These are phyloP conservation scores for Dispira parvispora DNA, from an alignment of 192 early-diverging fungal genomes.

Conservation along the genomic window DNA sequence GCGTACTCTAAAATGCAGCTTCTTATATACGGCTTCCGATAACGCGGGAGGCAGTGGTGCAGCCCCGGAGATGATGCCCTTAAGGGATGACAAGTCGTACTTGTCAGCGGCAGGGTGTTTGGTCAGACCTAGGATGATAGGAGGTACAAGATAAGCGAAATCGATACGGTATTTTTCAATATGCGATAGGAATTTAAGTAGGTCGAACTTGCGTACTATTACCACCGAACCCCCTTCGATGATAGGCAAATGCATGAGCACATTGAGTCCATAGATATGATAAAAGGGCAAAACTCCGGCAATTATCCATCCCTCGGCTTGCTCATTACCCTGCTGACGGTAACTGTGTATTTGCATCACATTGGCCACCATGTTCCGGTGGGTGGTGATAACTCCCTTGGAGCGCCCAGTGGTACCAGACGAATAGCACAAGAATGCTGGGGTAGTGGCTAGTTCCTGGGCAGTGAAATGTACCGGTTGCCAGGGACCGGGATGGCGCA, in stretches of 20 bases:
- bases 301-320: neutral
- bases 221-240: conserved; percentile 36
- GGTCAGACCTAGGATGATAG: conserved; percentile 47
- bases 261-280: conserved; percentile 51
- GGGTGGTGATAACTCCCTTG: conserved; percentile 50
- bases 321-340: conserved; percentile 10
- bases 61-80: conserved; percentile 49
- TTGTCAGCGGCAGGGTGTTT: conserved; percentile 56
- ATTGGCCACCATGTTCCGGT: conserved; percentile 53
- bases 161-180: conserved; percentile 57
- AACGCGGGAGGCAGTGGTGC: conserved; percentile 65
- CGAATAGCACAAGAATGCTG: conserved; percentile 54
- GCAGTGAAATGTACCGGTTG: neutral
- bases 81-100: conserved; percentile 54
- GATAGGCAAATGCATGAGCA: conserved; percentile 23
- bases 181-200: conserved; percentile 37
- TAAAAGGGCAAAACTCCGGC: conserved; percentile 49
- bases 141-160: conserved; percentile 45
- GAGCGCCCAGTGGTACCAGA: conserved; percentile 51
- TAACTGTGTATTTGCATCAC: conserved; percentile 24
- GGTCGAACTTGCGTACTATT: conserved; percentile 61
- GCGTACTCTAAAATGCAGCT: conserved; percentile 24
- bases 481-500: neutral
- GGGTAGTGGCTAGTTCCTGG: neutral
- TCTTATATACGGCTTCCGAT: conserved; percentile 26